Evolutionary conservation across 169 alveolate species (phyloP).

Genomic region (Cystoisospora suis): DNA sequence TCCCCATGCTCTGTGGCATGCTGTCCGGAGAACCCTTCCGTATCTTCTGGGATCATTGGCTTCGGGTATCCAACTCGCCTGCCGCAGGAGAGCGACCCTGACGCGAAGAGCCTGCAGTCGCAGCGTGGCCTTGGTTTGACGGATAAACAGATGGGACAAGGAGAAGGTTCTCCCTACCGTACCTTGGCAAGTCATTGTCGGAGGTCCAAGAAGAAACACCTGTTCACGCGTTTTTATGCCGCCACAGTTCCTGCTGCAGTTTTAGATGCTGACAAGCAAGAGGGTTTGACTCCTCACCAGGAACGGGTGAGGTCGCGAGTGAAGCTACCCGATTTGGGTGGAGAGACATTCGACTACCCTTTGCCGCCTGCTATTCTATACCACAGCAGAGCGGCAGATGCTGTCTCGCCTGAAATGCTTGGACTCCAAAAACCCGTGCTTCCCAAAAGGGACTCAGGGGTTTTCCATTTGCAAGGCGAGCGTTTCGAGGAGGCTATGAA

Average conservation of each 20-base stretch:
- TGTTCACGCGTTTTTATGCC: too few relatives aligned
- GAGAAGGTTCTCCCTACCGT: too few relatives aligned
- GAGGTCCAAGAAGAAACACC: too few relatives aligned
- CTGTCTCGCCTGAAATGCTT: background rate
- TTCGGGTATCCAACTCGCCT: too few relatives aligned
- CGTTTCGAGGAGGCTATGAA: background rate
- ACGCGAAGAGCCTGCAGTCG: too few relatives aligned
- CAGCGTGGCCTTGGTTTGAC: too few relatives aligned
- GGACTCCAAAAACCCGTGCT: constrained; percentile 7
- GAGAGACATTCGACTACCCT: background rate
- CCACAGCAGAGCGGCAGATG: background rate
- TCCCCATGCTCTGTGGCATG: too few relatives aligned
- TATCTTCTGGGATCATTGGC: too few relatives aligned
- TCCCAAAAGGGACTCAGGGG: background rate
- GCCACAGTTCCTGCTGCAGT: constrained; percentile 14
- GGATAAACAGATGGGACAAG: too few relatives aligned
- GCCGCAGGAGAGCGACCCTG: too few relatives aligned
- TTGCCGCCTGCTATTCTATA: constrained; percentile 17
- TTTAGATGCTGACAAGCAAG: background rate
- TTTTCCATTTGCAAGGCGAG: background rate
- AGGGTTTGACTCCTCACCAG: background rate
- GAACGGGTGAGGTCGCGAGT: background rate
- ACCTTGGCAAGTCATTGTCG: too few relatives aligned
- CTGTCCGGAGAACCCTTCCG: too few relatives aligned
- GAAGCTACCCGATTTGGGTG: constrained; percentile 4